A percentile compares a stretch with the other conserved stretches of the same genome.
These are phyloP conservation scores for Candida oleophila DNA, from an alignment of 805 yeast species.

Conservation along the genomic window DNA sequence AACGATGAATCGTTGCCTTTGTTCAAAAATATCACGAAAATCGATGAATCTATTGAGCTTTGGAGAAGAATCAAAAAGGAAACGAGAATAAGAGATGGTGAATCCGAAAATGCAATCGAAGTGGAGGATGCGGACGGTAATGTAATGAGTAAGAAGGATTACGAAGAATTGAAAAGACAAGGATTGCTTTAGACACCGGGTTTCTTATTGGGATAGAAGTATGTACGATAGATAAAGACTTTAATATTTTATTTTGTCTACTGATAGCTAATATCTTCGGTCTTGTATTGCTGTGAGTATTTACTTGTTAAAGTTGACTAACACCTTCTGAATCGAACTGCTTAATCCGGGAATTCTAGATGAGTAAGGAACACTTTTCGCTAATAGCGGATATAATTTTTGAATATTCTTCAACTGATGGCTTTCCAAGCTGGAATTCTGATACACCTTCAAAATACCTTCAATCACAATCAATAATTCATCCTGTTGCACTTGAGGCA, in stretches of 20 bases:
- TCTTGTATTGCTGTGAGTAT: too few relatives aligned
- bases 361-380: conserved; percentile 9
- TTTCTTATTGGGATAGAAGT: too few relatives aligned
- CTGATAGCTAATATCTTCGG: too few relatives aligned
- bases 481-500: conserved; percentile 59
- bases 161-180: conserved; percentile 82
- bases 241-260: too few relatives aligned
- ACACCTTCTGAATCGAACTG: conserved; percentile 3
- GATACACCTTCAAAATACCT: conserved; percentile 32
- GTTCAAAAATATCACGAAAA: conserved; percentile 64
- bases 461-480: conserved; percentile 54
- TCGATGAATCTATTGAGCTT: conserved; percentile 65
- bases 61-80: conserved; percentile 47
- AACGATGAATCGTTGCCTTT: conserved; percentile 39
- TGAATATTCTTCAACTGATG: neutral
- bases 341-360: conserved; percentile 7
- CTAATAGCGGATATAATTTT: conserved; percentile 6
- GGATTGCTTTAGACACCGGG: conserved; percentile 62
- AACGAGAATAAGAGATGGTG: conserved; percentile 34
- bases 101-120: conserved; percentile 61
- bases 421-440: neutral
- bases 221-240: too few relatives aligned
- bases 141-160: conserved; percentile 81
- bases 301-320: neutral
- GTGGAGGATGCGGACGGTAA: conserved; percentile 93